Evolutionary conservation across 2,329 filamentous ascomycete genomes (phyloP), one percentile per base, ranked within the genome.

Genomic region (Macrophomina pseudophaseolina): DNA sequence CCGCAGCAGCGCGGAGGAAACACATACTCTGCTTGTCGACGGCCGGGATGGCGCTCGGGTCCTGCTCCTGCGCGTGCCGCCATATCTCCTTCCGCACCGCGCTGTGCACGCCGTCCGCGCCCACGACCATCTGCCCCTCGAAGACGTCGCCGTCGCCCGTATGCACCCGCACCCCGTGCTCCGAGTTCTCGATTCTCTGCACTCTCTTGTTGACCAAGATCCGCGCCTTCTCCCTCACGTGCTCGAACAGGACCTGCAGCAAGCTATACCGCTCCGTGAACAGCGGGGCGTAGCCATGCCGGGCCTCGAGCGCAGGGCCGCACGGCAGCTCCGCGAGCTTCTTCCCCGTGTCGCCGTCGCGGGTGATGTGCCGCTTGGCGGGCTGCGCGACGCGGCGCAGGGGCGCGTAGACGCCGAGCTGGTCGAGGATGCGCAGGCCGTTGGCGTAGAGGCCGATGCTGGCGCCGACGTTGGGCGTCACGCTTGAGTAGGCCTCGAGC

Each of bases 221-320:
- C 59, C 68, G 70, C 23, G 67, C 65, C 23, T 73, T 71, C 46
- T 74, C 69, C 8, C 68, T 51, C 42, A 72, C 68, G 5, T 70
- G 68, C 5, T 72, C 64, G 49, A 72, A 72, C 5, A 76, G 54
- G 8, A 70, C 70, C 58, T 70, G 35, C 14, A 64, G 40, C n/a
- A 67, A 32, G 16, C 40, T 14, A 9, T 65, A 48, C 30, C 66
- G 66, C 46, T 67, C 62, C 35, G 66, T 48, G 30, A 66, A 67
- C 33, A 51, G 38, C 2, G 52, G 49, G 5, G 46, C n/a, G 28
- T 67, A 67, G 3, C 70, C 70, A 32, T 70, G 51, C 23, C 69
- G 42, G 14, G 60, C 11, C 48, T 64, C 33, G 48, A 64, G 5
- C 1, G 16, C 23, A 6, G 53, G 53, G 14, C 53, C 53, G n/a